Base-by-base conservation (phyloP, 306 rosid species). In the Rosa persica region DNA sequence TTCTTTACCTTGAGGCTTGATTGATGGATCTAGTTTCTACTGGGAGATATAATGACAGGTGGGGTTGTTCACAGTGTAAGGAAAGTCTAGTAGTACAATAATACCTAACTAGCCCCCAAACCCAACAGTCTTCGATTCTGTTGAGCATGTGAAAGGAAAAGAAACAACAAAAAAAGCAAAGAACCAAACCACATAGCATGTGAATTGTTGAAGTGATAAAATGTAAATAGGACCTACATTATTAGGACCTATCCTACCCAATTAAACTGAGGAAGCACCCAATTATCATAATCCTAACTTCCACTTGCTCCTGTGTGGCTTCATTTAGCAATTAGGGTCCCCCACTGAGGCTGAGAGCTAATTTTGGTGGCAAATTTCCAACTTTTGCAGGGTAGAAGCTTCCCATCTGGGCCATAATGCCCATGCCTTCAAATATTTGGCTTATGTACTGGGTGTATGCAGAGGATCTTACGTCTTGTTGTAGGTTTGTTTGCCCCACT, bases 401-500 rank as follows among this genome's bases (percentile, higher is more conserved):
- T 71, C 75, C 34, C 60, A 70, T 16, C 36, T 7, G 60, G 75
- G 4, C 57, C 43, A 25, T 27, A 11, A 57, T 10, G 44, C 61
- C 61, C 75, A 49, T 72, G 43, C 65, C 36, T 58, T 58, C 65
- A 58, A 58, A 4, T 22, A 10, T 23, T 57, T 57, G 30, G 60
- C 25, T 52, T 20, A 54, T 54, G 7, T 55, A 8, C 4, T 49
- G 36, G 1, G 42, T 58, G 58, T n/a, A 74, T 25, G 57, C 23
- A 44, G n/a, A n/a, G 4, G 39, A 42, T 16, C 72, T 19, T 12
- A 12, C 47, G 47, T 39, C 62, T 12, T 12, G 12, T 5, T 38
- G 51, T 67, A 19, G 6, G 34, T 48, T 39, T 22, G n/a, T 20
- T 6, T 73, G 76, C 67, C 77, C 76, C 67, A 55, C 66, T n/a